Evolutionary conservation across 192 early-diverging fungal genomes (phyloP), one percentile per base, ranked within the genome.

Genomic region (Coemansia umbellata): DNA sequence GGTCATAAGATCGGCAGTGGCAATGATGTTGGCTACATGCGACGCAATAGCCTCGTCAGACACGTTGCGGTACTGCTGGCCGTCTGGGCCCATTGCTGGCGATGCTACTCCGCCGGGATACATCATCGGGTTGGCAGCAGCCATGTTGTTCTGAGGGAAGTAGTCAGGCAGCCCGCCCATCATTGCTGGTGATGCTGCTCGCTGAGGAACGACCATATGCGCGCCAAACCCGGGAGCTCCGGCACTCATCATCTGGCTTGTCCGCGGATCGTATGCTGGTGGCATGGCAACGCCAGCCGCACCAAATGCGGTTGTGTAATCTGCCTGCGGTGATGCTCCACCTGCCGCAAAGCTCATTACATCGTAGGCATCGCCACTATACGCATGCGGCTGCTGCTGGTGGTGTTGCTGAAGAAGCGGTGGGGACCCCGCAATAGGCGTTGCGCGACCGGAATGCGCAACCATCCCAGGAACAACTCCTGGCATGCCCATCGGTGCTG

Each of bases 1-100:
- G 9, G 85, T 89, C 94, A 94, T 95, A 50, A 98, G 74, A 62
- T 98, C 88, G 14, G 89, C 92, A 0, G 86, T 87, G 4, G 84
- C 66, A n/a, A 98, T 80, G 37, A 95, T 89, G 63, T 84, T 81
- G 52, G 81, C 78, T 21, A 90, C 81, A 63, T 88, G 83, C 37
- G 54, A 60, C 4, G 83, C 58, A 39, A 91, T 79, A 33, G 86
- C 82, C 31, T 88, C 87, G 55, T 92, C 87, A 3, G 82, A 80
- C 26, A 88, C 86, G 11, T 50, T 31, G 14, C 41, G 42, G 13
- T 24, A 13, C 41, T 28, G 35, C 32, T n/a, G 14, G 2, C 24
- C 36, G 19, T 31, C 47, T 9, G 47, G 5, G 40, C 8, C 17
- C 40, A 42, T 23, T 36, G 47, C 43, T 44, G 47, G 19, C 33